Conservation (phyloP, 1,284 basidiomycete species). For the Spongispora temasekensis region DNA sequence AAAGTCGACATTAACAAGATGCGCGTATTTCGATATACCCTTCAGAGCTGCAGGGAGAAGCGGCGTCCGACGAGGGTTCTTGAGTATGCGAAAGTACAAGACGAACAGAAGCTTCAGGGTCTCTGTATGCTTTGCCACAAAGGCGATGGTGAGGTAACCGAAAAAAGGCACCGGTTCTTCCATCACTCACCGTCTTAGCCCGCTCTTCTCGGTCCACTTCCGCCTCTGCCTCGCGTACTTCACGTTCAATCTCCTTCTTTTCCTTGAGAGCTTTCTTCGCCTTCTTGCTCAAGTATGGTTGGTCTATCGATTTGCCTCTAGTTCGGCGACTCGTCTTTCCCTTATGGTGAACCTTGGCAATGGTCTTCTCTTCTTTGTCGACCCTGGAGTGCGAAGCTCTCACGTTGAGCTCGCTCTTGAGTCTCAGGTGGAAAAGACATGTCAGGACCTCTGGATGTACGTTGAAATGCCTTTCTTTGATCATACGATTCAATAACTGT, state of each 20-base stretch:
- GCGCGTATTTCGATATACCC: slow-evolving; percentile 92
- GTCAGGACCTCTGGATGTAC: slow-evolving; percentile 89
- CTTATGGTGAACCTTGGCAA: slow-evolving; percentile 44
- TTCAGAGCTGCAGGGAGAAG: slow-evolving; percentile 88
- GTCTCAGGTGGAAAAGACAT: slow-evolving; percentile 83
- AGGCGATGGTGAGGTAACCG: slow-evolving; percentile 16
- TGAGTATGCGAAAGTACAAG: slow-evolving; percentile 95
- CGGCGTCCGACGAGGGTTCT: slow-evolving; percentile 80
- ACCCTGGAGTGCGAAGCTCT: slow-evolving; percentile 70
- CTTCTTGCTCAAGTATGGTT: slow-evolving; percentile 83
- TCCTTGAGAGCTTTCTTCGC: slow-evolving; percentile 66
- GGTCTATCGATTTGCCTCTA: slow-evolving; percentile 63
- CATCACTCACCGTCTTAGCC: slow-evolving; percentile 65
- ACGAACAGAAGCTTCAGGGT: slow-evolving; percentile 98
- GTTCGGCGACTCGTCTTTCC: slow-evolving; percentile 47
- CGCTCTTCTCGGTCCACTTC: slow-evolving; percentile 94
- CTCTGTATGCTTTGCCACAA: slow-evolving; percentile 73
- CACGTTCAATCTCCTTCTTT: slow-evolving; percentile 85
- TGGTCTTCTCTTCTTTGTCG: slow-evolving; percentile 57
- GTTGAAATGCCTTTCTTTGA: slow-evolving; percentile 91
- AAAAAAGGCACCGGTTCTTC: slow-evolving; percentile 14
- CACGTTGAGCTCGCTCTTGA: slow-evolving; percentile 83
- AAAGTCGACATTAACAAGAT: slow-evolving; percentile 98
- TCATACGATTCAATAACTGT: slow-evolving; percentile 91
- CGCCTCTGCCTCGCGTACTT: slow-evolving; percentile 92